Evolutionary conservation across 495 filamentous ascomycete species (phyloP).

Genomic region (Penicillium parvum): DNA sequence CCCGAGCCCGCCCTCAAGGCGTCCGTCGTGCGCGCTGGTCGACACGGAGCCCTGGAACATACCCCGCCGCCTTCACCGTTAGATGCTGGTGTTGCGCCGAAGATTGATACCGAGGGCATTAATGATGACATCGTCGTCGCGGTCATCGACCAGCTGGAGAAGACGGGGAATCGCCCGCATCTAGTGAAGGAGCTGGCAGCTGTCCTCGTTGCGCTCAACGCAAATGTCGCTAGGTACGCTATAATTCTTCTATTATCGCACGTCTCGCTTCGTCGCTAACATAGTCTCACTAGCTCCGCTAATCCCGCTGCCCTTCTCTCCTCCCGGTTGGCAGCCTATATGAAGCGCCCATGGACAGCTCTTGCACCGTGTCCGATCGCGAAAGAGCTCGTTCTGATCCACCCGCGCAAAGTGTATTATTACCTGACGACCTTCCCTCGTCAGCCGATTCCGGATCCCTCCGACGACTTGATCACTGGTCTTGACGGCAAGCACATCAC

Average conservation of each 20-base stretch:
- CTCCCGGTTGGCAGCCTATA: constrained; percentile 81
- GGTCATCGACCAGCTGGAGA: constrained; percentile 85
- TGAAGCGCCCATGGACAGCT: constrained; percentile 83
- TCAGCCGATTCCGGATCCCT: constrained; percentile 75
- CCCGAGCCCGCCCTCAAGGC: constrained; percentile 42
- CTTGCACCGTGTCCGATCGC: constrained; percentile 79
- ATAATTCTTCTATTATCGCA: background rate
- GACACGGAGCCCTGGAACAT: constrained; percentile 55
- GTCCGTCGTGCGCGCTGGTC: constrained; percentile 40
- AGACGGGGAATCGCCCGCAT: constrained; percentile 88
- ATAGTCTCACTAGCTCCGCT: constrained; percentile 63
- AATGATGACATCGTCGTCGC: constrained; percentile 93
- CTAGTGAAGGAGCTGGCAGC: constrained; percentile 90
- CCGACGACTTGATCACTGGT: constrained; percentile 46
- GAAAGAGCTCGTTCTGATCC: constrained; percentile 87
- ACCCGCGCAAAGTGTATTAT: constrained; percentile 93
- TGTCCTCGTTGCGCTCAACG: constrained; percentile 68
- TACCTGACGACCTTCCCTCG: constrained; percentile 81
- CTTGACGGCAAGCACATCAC: constrained; percentile 59
- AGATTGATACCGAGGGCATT: constrained; percentile 83
- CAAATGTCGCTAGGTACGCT: constrained; percentile 85
- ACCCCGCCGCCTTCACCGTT: constrained; percentile 87
- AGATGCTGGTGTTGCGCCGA: constrained; percentile 47
- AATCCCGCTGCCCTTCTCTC: constrained; percentile 95
- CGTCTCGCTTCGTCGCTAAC: constrained; percentile 27